A percentile compares a stretch with the other conserved stretches of the same genome.
Evolutionary conservation across 805 yeast genomes (phyloP).

Genomic region (Hanseniaspora guilliermondii): DNA sequence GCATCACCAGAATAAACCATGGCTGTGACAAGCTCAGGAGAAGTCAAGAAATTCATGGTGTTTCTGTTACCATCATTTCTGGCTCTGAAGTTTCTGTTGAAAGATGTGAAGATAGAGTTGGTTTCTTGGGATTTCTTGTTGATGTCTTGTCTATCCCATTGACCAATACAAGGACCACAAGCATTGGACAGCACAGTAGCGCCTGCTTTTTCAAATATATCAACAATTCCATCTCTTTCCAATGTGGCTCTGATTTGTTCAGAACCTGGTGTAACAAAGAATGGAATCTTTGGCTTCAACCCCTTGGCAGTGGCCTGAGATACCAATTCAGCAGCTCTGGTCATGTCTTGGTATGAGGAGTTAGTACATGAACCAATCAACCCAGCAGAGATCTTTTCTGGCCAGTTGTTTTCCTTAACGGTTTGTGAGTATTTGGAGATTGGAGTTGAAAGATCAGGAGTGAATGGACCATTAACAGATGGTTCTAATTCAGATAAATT

Average conservation of each 20-base stretch:
- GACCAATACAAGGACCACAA: conserved; percentile 99
- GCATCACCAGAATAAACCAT: conserved; percentile 91
- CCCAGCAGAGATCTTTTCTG: conserved; percentile 75
- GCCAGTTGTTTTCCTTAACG: conserved; percentile 71
- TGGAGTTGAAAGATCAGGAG: conserved; percentile 94
- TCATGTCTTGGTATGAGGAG: conserved; percentile 97
- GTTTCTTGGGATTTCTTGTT: conserved; percentile 48
- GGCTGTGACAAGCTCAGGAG: conserved; percentile 95
- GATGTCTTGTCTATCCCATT: conserved; percentile 90
- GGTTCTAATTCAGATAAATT: conserved; percentile 83
- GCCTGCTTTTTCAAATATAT: conserved; percentile 72
- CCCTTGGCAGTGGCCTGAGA: conserved; percentile 80
- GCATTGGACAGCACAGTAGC: conserved; percentile 93
- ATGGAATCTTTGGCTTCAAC: conserved; percentile 77
- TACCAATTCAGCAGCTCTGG: conserved; percentile 84
- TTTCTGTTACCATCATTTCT: conserved; percentile 97
- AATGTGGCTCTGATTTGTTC: conserved; percentile 96
- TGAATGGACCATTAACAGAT: conserved; percentile 93
- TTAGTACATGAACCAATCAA: conserved; percentile 97
- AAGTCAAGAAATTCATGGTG: conserved; percentile 95
- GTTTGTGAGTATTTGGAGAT: conserved; percentile 66
- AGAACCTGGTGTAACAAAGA: conserved; percentile 95
- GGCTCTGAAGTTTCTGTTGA: conserved; percentile 94
- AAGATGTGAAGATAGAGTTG: conserved; percentile 90
- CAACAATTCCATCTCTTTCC: conserved; percentile 83